These are phyloP conservation scores for Effrenium voratum DNA, from an alignment of 73 alveolate species.

Conservation along the genomic window DNA sequence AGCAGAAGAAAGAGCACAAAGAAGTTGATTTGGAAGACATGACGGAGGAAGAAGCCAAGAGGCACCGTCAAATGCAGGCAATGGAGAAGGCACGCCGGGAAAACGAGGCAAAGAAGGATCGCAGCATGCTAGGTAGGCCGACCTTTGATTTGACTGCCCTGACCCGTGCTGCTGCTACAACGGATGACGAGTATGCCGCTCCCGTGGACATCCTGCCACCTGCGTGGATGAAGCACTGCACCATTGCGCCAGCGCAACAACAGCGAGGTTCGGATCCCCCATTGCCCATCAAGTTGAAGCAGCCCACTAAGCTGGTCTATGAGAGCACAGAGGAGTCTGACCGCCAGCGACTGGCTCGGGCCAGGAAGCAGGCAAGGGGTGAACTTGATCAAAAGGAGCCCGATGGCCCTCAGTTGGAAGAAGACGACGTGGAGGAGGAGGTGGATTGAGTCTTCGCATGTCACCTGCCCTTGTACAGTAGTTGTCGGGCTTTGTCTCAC, in stretches of 20 bases:
- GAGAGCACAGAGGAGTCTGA: slow-evolving; percentile 52
- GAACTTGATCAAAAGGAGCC: no score
- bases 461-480: no score
- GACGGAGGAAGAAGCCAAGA: slow-evolving; percentile 65
- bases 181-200: slow-evolving; percentile 72
- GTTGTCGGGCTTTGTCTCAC: no score
- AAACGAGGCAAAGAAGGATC: slow-evolving; percentile 65
- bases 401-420: no score
- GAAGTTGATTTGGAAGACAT: not conserved
- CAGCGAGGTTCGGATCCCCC: slow-evolving; percentile 62
- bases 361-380: not conserved
- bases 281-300: slow-evolving; percentile 47
- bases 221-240: slow-evolving; percentile 86
- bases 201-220: slow-evolving; percentile 86
- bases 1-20: not conserved
- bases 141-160: slow-evolving; percentile 22
- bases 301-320: slow-evolving; percentile 5
- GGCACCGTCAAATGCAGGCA: slow-evolving; percentile 71
- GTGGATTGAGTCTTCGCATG: no score
- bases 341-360: not conserved
- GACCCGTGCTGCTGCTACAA: slow-evolving; percentile 77
- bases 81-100: slow-evolving; percentile 62
- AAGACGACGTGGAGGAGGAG: not conserved
- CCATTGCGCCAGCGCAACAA: not conserved
- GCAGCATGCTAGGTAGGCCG: slow-evolving; percentile 26